Evolutionary conservation across 2,329 filamentous ascomycete genomes (phyloP).

Genomic region (Colletotrichum sp.): DNA sequence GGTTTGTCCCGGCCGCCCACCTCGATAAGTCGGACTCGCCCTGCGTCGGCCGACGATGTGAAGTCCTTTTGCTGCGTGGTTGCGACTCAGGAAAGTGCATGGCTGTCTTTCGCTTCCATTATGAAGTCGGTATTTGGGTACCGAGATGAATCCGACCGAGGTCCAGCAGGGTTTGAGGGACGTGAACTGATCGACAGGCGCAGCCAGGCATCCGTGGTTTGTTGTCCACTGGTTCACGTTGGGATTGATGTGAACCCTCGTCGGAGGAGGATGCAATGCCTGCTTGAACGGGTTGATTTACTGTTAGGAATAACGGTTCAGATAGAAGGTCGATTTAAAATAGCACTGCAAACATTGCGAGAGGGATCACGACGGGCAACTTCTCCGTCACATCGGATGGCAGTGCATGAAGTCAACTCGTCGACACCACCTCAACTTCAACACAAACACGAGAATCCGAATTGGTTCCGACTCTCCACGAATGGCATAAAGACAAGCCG

Average conservation of each 20-base stretch:
- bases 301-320: not conserved
- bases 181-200: not conserved
- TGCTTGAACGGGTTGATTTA: not conserved
- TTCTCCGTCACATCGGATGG: not conserved
- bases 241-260: not conserved
- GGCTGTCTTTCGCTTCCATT: not conserved
- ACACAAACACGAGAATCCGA: not conserved
- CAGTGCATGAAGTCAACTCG: not conserved
- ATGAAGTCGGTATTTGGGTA: not conserved
- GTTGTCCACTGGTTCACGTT: not conserved
- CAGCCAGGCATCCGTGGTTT: not conserved
- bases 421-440: not conserved
- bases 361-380: not conserved
- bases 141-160: not conserved
- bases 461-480: fast-evolving
- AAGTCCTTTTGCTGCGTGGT: not conserved
- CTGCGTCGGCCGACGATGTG: not conserved
- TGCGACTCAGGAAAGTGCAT: not conserved
- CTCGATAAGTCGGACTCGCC: not conserved
- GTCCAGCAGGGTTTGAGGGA: not conserved
- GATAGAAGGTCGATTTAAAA: not conserved
- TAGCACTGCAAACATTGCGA: not conserved
- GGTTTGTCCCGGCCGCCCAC: not conserved
- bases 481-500: not conserved
- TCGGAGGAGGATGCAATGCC: not conserved